Conservation (phyloP, 1,139 yeast species). For the Pichia sp. region DNA sequence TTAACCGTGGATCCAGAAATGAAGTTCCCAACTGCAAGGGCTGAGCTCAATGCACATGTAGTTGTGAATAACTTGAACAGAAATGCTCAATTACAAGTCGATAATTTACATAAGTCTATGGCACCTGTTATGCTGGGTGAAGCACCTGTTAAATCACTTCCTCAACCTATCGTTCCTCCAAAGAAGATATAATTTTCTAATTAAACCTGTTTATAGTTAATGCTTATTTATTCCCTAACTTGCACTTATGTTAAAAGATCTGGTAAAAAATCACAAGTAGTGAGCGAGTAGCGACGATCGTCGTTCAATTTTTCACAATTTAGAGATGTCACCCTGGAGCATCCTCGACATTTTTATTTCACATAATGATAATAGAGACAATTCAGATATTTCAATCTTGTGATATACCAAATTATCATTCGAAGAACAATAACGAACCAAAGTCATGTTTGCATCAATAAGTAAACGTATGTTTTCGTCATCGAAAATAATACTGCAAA, state of each 20-base stretch:
- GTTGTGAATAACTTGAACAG: constrained; percentile 25
- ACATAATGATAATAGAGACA: neutral
- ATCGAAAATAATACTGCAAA: constrained; percentile 13
- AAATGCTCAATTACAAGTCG: constrained; percentile 27
- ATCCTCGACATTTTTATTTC: neutral
- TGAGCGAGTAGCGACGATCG: constrained; percentile 2
- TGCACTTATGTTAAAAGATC: too few species aligned
- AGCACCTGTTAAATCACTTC: constrained; percentile 17
- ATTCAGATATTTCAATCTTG: too few species aligned
- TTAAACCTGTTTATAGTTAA: constrained; percentile 1
- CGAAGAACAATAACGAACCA: neutral
- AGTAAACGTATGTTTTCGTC: constrained; percentile 17
- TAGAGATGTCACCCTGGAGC: neutral
- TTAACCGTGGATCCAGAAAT: constrained; percentile 15
- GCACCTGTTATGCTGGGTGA: constrained; percentile 18
- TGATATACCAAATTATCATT: too few species aligned
- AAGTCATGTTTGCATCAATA: constrained; percentile 4
- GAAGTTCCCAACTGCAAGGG: constrained; percentile 20
- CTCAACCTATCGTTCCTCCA: constrained; percentile 20
- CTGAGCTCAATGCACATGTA: constrained; percentile 24
- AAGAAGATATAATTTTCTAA: constrained; percentile 9
- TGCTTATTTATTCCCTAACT: too few species aligned
- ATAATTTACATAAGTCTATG: constrained; percentile 17
- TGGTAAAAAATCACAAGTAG: too few species aligned
- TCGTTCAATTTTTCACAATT: constrained; percentile 1